A percentile compares a stretch with the other conserved stretches of the same genome.
These are phyloP conservation scores for Collybia sp. DNA, from an alignment of 768 basidiomycete genomes.

Conservation along the genomic window DNA sequence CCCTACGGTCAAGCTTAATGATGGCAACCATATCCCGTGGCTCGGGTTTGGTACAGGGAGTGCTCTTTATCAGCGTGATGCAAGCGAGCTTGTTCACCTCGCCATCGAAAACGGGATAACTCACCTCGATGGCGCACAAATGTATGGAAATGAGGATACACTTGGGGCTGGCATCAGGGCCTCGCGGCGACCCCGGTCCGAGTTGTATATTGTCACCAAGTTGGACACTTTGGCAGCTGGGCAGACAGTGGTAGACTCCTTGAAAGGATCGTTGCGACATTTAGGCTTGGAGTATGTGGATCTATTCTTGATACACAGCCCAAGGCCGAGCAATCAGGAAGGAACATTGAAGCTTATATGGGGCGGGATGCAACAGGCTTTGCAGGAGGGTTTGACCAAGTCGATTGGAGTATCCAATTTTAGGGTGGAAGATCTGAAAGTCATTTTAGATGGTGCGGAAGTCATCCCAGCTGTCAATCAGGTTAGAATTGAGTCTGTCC, in stretches of 20 bases:
- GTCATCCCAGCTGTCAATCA: slow-evolving; percentile 69
- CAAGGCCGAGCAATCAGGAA: slow-evolving; percentile 26
- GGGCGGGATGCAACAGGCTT: slow-evolving; percentile 56
- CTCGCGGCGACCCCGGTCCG: slow-evolving; percentile 45
- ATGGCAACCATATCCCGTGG: slow-evolving; percentile 49
- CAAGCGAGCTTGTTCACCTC: slow-evolving; percentile 27
- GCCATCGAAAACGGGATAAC: slow-evolving; percentile 56
- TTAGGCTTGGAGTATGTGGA: slow-evolving; percentile 53
- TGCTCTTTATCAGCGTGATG: slow-evolving; percentile 42
- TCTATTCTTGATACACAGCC: slow-evolving; percentile 57
- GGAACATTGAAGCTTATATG: slow-evolving; percentile 49
- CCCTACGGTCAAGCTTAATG: slow-evolving; percentile 43
- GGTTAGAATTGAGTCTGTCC: slow-evolving; percentile 27
- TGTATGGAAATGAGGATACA: slow-evolving; percentile 51
- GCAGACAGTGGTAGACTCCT: slow-evolving; percentile 39
- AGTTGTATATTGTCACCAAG: slow-evolving; percentile 63
- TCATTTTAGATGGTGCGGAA: slow-evolving; percentile 43
- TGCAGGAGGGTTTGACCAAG: slow-evolving; percentile 39
- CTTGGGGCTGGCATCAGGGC: slow-evolving; percentile 46
- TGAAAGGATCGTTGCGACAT: slow-evolving; percentile 51
- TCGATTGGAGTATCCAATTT: slow-evolving; percentile 76
- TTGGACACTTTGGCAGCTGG: slow-evolving; percentile 36
- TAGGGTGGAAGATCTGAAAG: slow-evolving; percentile 45
- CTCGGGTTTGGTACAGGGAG: slow-evolving; percentile 63
- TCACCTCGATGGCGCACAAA: slow-evolving; percentile 63